Evolutionary conservation across 345 rosid species (phyloP), one percentile per base, ranked within the genome.

Genomic region (Punica granatum): DNA sequence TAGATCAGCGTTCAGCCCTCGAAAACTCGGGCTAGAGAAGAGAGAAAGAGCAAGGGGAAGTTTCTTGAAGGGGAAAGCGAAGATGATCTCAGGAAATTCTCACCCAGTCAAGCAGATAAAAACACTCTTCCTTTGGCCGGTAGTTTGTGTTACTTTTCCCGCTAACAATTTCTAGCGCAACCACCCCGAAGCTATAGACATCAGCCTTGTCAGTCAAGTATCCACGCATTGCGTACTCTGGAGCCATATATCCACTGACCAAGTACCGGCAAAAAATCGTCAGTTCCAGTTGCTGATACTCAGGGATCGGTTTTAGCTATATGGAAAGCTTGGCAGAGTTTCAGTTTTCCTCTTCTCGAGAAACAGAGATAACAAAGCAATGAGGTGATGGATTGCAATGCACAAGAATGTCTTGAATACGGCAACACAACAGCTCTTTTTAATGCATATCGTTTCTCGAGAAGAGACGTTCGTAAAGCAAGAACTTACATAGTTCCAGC

Each of bases 51-150:
- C n/a, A n/a, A n/a, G n/a, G n/a, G n/a, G 25, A 37, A 37, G 42
- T 37, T n/a, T n/a, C n/a, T n/a, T n/a, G n/a, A 37, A 37, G 56
- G 28, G 26, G 28, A 3, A 49, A 1, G n/a, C 18, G 28, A 49
- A 19, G 51, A 21, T 30, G 61, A 30, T 12, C 28, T 13, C 28
- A 8, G 23, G 34, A 26, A 56, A 21, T 26, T 59, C 54, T 72
- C 85, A 90, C 92, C 96, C 92, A 84, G 69, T 87, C 96, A 72
- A 90, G 96, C 77, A 90, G 92, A 73, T 90, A 82, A 59, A 87
- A 85, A 60, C 81, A 87, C 7, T 89, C 96, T 69, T 87, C 96
- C 59, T 58, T 85, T 33, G 96, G 92, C 66, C 88, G 80, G 78
- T 84, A 87, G 76, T 80, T 81, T 11, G 96, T 87, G 73, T 90